Conservation (phyloP, 2,329 filamentous ascomycete species). For the Aspergillus udagawae region DNA sequence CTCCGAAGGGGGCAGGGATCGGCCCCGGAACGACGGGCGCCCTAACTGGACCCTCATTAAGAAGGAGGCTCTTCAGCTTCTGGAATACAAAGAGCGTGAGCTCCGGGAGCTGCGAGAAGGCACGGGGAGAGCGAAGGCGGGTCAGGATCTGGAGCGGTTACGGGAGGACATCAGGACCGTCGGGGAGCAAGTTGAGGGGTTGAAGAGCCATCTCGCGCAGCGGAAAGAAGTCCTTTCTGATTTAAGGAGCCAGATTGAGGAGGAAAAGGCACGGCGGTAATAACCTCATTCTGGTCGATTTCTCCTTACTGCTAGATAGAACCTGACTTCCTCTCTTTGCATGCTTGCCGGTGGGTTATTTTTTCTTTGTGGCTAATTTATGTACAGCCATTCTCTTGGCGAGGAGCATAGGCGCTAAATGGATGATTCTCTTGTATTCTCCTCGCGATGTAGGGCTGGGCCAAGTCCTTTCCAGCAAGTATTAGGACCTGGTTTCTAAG, state of each 20-base stretch:
- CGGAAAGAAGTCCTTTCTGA: conserved; percentile 73
- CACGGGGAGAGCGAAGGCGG: conserved; percentile 52
- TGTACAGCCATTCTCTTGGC: conserved; percentile 32
- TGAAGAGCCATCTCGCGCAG: conserved; percentile 76
- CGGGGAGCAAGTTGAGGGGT: conserved; percentile 87
- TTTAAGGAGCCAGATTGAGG: conserved; percentile 77
- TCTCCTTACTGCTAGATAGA: conserved; percentile 4
- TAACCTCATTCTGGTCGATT: conserved; percentile 2
- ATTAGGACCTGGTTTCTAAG: neutral
- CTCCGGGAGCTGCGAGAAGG: conserved; percentile 67
- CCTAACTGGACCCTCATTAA: conserved; percentile 89
- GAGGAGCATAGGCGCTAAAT: conserved; percentile 33
- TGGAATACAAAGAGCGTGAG: conserved; percentile 89
- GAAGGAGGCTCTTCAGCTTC: conserved; percentile 84
- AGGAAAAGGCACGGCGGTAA: conserved; percentile 63
- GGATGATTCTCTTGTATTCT: conserved; percentile 14
- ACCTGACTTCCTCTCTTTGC: conserved; percentile 5
- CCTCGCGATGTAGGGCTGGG: neutral
- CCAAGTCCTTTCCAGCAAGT: conserved; percentile 2
- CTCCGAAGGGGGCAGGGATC: conserved; percentile 58
- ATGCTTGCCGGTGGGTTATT: conserved; percentile 2
- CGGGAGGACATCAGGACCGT: conserved; percentile 83
- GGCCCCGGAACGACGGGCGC: conserved; percentile 60
- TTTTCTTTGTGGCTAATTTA: conserved; percentile 11
- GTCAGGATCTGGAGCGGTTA: conserved; percentile 70